Percentiles rank a stretch among this genome's conserved stretches.
Conservation (phyloP, 495 filamentous ascomycete genomes). For the Lichenothelia convexa region DNA sequence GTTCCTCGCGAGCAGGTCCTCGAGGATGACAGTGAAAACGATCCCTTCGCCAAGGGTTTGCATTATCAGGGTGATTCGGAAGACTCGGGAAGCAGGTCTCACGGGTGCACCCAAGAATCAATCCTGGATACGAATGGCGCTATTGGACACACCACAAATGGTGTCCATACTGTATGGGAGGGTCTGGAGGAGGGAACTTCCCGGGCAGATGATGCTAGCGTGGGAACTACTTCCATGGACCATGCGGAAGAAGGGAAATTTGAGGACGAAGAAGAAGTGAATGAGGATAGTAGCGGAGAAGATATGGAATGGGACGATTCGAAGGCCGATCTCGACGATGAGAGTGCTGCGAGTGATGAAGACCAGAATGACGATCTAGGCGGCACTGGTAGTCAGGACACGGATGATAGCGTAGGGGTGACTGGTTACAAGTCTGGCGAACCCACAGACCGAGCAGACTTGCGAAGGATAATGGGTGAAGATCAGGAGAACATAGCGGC, state of each 20-base stretch:
- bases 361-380: constrained; percentile 18
- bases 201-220: constrained; percentile 18
- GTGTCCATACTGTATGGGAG: neutral
- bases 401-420: constrained; percentile 11
- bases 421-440: constrained; percentile 14
- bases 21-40: constrained; percentile 25
- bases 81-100: constrained; percentile 22
- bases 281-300: constrained; percentile 20
- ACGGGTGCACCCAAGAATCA: no score
- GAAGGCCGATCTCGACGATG: no score
- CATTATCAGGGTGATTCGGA: constrained; percentile 13
- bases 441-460: constrained; percentile 34
- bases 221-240: constrained; percentile 2
- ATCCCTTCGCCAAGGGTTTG: constrained; percentile 24
- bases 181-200: constrained; percentile 4
- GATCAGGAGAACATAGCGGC: constrained; percentile 52
- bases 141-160: constrained; percentile 10
- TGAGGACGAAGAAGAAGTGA: constrained; percentile 16
- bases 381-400: constrained; percentile 23
- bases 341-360: constrained; percentile 21
- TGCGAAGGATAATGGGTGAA: constrained; percentile 50
- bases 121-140: constrained; percentile 32
- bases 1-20: constrained; percentile 55
- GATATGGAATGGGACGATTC: constrained; percentile 26
- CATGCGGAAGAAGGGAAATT: constrained; percentile 14